Percentiles rank a stretch among this genome's conserved stretches.
These are phyloP conservation scores for Myxozyma lipomycoides DNA, from an alignment of 805 yeast species.

Conservation along the genomic window DNA sequence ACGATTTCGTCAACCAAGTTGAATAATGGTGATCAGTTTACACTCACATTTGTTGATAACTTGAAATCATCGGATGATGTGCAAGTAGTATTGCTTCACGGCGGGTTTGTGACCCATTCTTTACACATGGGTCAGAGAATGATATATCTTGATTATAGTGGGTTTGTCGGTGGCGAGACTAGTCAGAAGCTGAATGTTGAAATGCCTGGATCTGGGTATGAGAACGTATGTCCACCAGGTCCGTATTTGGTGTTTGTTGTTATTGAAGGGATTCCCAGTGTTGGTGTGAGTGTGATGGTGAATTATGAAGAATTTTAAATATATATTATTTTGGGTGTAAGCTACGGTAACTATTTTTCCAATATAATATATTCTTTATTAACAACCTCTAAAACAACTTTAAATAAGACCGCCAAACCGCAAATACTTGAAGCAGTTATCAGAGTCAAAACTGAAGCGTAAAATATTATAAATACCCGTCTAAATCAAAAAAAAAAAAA, in stretches of 20 bases:
- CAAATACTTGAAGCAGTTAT: no score
- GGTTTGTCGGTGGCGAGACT: constrained; percentile 1
- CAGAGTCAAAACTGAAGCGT: no score
- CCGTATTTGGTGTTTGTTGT: constrained; percentile 25
- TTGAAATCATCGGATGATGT: constrained; percentile 2
- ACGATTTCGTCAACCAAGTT: constrained; percentile 6
- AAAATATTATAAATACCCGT: no score
- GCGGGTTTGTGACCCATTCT: constrained; percentile 25
- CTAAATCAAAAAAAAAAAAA: no score
- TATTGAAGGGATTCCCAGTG: constrained; percentile 22
- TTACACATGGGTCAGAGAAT: constrained; percentile 25
- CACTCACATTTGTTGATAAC: constrained; percentile 2
- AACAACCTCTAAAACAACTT: no score
- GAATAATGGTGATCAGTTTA: constrained; percentile 14
- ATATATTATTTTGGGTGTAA: no score
- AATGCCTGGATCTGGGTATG: constrained; percentile 16
- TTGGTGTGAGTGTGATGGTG: constrained; percentile 17
- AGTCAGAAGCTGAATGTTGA: constrained; percentile 11
- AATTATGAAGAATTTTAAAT: constrained; percentile 10
- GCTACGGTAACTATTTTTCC: no score
- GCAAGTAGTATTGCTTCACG: constrained; percentile 18
- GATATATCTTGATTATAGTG: constrained; percentile 18
- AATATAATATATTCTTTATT: no score
- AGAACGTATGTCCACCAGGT: constrained; percentile 21
- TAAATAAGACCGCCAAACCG: no score